Conservation (phyloP, 2,329 filamentous ascomycete genomes). For the Rosellinia necatrix region DNA sequence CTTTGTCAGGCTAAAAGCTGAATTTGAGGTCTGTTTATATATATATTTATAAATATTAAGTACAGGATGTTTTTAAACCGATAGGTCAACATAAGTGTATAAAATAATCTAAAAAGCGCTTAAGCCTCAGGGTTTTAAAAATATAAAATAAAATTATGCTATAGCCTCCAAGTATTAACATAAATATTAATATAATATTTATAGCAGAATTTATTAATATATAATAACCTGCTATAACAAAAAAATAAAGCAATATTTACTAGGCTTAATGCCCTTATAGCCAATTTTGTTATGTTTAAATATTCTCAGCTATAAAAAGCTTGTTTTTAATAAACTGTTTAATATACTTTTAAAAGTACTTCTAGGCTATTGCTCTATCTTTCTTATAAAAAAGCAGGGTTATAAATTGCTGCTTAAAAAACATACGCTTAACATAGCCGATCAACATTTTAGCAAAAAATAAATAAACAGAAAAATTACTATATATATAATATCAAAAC, state of each 20-base stretch:
- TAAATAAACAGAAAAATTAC: background rate
- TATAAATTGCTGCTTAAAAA: background rate
- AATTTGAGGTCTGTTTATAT: slow-evolving; percentile 1
- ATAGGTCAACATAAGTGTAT: background rate
- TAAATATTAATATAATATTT: slow-evolving; percentile 1
- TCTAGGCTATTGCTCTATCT: background rate
- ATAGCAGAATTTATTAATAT: background rate
- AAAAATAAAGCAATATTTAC: background rate
- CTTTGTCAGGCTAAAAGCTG: background rate
- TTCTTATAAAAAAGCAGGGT: background rate
- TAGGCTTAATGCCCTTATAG: background rate
- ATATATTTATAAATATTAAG: background rate
- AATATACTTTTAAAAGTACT: background rate
- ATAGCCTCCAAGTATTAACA: background rate
- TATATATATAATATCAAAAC: background rate
- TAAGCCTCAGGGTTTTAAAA: background rate
- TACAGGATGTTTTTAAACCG: slow-evolving; percentile 1
- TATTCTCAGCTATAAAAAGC: background rate
- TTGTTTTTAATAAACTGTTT: slow-evolving; percentile 1
- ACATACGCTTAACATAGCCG: background rate
- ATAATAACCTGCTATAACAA: slow-evolving; percentile 1
- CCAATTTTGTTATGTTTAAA: background rate
- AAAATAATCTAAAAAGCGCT: background rate
- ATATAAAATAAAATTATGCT: background rate
- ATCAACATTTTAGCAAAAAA: background rate